A percentile compares a stretch with the other conserved stretches of the same genome.
These are phyloP conservation scores for Microcera coccophila DNA, from an alignment of 2,329 filamentous ascomycete genomes.

Conservation along the genomic window DNA sequence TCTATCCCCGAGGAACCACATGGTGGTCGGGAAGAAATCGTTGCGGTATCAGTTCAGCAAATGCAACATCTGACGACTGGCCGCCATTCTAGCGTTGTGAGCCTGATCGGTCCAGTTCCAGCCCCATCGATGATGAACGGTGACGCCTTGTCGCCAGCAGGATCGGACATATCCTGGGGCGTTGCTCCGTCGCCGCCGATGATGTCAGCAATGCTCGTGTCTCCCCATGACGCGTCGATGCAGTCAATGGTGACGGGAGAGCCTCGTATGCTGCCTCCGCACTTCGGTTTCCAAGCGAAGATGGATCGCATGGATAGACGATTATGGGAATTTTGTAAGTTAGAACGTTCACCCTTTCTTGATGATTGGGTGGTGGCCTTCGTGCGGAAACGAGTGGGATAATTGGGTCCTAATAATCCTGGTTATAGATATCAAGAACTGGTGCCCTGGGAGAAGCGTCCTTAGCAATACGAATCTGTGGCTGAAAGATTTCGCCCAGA, in stretches of 20 bases:
- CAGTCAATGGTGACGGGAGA: slow-evolving; percentile 14
- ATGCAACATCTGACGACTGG: slow-evolving; percentile 6
- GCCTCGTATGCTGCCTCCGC: slow-evolving; percentile 25
- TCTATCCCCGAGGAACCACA: slow-evolving; percentile 6
- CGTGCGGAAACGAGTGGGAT: neutral
- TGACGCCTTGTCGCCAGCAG: slow-evolving; percentile 7
- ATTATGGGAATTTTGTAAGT: slow-evolving; percentile 37
- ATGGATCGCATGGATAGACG: slow-evolving; percentile 34
- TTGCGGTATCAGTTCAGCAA: slow-evolving; percentile 1
- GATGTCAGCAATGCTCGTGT: slow-evolving; percentile 6
- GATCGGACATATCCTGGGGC: slow-evolving; percentile 7
- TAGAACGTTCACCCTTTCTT: neutral
- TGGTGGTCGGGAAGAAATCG: slow-evolving; percentile 16
- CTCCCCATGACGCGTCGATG: slow-evolving; percentile 8
- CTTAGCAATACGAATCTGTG: slow-evolving; percentile 37
- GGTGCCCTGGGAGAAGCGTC: slow-evolving; percentile 40
- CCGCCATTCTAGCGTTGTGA: slow-evolving; percentile 9
- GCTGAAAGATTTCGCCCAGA: slow-evolving; percentile 38
- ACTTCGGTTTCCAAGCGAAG: slow-evolving; percentile 30
- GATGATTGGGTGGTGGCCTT: neutral
- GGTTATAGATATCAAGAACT: slow-evolving; percentile 34
- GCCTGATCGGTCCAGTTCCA: slow-evolving; percentile 8
- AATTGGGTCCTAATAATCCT: slow-evolving; percentile 5
- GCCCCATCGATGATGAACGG: slow-evolving; percentile 1
- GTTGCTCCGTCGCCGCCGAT: slow-evolving; percentile 6